These are phyloP conservation scores for Aureobasidium sp. DNA, from an alignment of 2,329 filamentous ascomycete genomes.

Conservation along the genomic window DNA sequence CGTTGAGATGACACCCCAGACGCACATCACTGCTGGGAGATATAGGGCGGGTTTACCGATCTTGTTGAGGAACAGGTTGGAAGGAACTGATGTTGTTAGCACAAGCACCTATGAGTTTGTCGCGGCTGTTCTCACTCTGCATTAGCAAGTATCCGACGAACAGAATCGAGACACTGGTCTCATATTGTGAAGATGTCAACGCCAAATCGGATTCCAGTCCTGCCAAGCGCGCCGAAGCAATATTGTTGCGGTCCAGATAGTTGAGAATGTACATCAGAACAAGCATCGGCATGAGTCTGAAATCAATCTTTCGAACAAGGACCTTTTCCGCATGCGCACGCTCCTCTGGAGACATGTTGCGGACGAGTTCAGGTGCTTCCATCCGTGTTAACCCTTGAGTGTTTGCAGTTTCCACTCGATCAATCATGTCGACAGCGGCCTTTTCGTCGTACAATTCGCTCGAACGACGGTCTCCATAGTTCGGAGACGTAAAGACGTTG, in stretches of 20 bases:
- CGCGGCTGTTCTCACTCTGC: slow-evolving; percentile 16
- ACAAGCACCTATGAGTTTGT: slow-evolving; percentile 28
- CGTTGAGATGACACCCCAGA: slow-evolving; percentile 29
- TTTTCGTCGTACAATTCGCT: not conserved
- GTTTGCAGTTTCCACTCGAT: not conserved
- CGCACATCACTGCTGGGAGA: slow-evolving; percentile 25
- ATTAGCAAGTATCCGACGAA: slow-evolving; percentile 33
- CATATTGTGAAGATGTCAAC: slow-evolving; percentile 36
- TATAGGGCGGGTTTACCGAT: slow-evolving; percentile 27
- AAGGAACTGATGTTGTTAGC: slow-evolving; percentile 25
- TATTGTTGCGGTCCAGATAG: slow-evolving; percentile 52
- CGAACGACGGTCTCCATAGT: not conserved
- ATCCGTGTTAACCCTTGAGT: not conserved
- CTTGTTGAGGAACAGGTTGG: slow-evolving; percentile 30
- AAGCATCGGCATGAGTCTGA: slow-evolving; percentile 57
- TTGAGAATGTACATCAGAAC: slow-evolving; percentile 72
- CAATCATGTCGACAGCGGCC: slow-evolving; percentile 3
- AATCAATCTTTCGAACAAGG: slow-evolving; percentile 62
- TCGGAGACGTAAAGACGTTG: not conserved
- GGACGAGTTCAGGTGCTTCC: slow-evolving; percentile 11
- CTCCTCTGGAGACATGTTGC: slow-evolving; percentile 13
- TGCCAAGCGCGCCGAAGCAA: slow-evolving; percentile 55
- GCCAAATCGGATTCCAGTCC: slow-evolving; percentile 38
- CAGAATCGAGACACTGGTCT: slow-evolving; percentile 36
- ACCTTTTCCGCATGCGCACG: slow-evolving; percentile 35